Evolutionary conservation across 2,329 filamentous ascomycete genomes (phyloP).

Genomic region (Alternaria solani): DNA sequence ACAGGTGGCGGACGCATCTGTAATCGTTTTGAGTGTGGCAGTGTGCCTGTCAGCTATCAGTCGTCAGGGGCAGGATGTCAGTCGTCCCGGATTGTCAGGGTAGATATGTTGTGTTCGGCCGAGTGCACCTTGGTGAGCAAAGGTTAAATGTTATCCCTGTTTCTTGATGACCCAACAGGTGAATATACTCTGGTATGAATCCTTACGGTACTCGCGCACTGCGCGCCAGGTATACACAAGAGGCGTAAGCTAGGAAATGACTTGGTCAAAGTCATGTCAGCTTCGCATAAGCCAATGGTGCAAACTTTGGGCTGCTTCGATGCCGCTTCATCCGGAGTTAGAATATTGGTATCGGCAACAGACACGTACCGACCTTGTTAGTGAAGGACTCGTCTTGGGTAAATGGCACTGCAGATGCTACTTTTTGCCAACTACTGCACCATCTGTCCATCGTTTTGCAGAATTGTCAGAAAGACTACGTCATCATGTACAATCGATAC

Average conservation of each 20-base stretch:
- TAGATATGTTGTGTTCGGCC: not conserved
- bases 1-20: constrained; percentile 15
- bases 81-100: constrained; percentile 6
- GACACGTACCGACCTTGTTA: not conserved
- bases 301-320: not conserved
- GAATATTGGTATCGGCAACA: not conserved
- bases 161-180: not conserved
- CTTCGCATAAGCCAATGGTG: not conserved
- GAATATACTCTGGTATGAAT: not conserved
- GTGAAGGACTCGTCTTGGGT: not conserved
- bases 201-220: not conserved
- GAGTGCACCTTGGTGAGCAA: not conserved
- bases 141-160: not conserved
- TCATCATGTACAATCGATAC: constrained; percentile 1
- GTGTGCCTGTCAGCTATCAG: constrained; percentile 3
- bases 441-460: not conserved
- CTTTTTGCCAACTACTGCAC: not conserved
- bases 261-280: not conserved
- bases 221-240: not conserved
- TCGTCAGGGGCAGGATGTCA: constrained; percentile 10
- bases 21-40: constrained; percentile 9
- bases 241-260: not conserved
- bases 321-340: not conserved
- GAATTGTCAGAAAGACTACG: not conserved
- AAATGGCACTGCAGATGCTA: not conserved